phyloP scores from a whole-genome alignment of 78 protist species.

The Diacronema lutheri region DNA sequence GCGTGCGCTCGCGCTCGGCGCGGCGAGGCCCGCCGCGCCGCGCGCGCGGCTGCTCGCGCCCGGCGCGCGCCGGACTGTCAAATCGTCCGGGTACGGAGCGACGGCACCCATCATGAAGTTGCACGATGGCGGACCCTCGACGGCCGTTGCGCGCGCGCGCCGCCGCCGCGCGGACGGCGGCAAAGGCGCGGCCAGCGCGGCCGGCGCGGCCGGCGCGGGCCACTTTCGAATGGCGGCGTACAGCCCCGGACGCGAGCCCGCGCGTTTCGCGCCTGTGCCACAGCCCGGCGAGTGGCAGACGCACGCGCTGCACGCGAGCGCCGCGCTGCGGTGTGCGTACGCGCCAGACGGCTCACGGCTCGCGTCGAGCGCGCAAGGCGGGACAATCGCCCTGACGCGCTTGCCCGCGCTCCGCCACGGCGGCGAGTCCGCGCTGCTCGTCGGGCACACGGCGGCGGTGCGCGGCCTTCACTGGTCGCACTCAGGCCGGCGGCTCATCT shows the following conservation, averaged over 20 bases:
- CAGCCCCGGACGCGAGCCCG: too few species aligned
- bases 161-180: not conserved
- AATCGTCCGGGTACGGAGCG: not conserved
- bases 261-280: too few species aligned
- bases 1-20: too few species aligned
- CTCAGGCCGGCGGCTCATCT: not conserved
- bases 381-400: not conserved
- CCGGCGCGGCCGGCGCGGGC: not conserved
- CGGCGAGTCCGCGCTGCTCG: not conserved
- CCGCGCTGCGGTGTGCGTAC: not conserved
- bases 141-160: not conserved
- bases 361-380: not conserved
- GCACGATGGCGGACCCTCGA: not conserved
- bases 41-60: too few species aligned
- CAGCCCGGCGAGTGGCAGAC: not conserved
- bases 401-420: not conserved
- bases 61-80: too few species aligned
- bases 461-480: not conserved
- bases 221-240: not conserved
- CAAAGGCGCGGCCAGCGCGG: not conserved
- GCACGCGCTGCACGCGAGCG: not conserved
- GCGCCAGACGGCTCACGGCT: not conserved
- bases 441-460: not conserved
- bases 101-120: not conserved
- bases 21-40: too few species aligned